Percentiles rank a stretch among this genome's conserved stretches.
Conservation (phyloP, 805 yeast genomes). For the Barnettozyma vustinii region DNA sequence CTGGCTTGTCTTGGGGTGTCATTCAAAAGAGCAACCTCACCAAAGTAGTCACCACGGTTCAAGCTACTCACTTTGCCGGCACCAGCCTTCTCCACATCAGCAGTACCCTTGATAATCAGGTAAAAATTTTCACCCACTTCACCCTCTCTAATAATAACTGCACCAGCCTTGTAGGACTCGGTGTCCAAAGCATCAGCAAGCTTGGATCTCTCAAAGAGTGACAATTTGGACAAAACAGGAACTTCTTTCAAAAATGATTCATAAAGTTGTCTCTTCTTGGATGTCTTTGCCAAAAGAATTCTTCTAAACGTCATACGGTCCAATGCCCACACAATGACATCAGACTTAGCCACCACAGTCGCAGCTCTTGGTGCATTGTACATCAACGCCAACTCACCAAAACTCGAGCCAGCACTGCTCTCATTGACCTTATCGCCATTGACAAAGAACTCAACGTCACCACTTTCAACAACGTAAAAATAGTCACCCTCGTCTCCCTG, state of each 20-base stretch:
- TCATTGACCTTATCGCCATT: constrained; percentile 60
- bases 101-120: constrained; percentile 75
- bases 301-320: constrained; percentile 91
- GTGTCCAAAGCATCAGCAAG: constrained; percentile 92
- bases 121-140: constrained; percentile 76
- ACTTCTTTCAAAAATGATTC: constrained; percentile 85
- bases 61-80: constrained; percentile 57
- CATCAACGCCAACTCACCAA: constrained; percentile 97
- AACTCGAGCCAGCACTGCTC: constrained; percentile 82
- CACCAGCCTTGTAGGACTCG: constrained; percentile 63
- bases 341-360: constrained; percentile 71
- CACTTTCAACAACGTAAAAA: constrained; percentile 81
- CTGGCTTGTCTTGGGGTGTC: constrained; percentile 95
- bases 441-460: constrained; percentile 76
- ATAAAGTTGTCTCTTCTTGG: constrained; percentile 84
- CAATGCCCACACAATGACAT: constrained; percentile 81
- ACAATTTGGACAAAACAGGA: constrained; percentile 68
- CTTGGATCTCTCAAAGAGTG: constrained; percentile 79
- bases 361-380: constrained; percentile 98
- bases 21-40: constrained; percentile 89
- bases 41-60: constrained; percentile 86
- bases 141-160: constrained; percentile 77
- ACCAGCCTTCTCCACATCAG: constrained; percentile 59
- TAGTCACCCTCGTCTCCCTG: constrained; percentile 96
- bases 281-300: constrained; percentile 84